Conservation (phyloP, 1,284 basidiomycete genomes). For the Fomes fomentarius region DNA sequence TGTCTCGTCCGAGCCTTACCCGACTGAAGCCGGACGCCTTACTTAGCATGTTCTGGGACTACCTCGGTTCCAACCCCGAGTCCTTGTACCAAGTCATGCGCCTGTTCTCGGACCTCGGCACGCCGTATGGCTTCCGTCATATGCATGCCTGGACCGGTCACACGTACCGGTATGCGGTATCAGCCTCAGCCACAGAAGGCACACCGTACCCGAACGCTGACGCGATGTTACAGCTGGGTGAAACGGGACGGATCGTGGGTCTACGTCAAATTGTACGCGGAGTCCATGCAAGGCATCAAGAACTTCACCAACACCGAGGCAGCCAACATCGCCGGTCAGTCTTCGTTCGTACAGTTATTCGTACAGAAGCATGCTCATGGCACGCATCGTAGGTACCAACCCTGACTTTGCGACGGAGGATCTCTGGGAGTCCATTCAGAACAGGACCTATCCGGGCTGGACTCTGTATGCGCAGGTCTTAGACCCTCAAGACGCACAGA, state of each 20-base stretch:
- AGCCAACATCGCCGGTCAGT: constrained; percentile 62
- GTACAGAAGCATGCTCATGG: constrained; percentile 59
- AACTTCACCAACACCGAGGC: constrained; percentile 58
- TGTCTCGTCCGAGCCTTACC: not conserved
- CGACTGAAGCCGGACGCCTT: not conserved
- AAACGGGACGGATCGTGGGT: constrained; percentile 84
- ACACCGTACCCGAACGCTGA: not conserved
- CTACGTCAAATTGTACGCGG: constrained; percentile 77
- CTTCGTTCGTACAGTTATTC: not conserved
- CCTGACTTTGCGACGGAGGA: constrained; percentile 82
- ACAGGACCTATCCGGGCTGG: constrained; percentile 78
- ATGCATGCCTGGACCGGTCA: constrained; percentile 91
- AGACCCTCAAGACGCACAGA: constrained; percentile 85
- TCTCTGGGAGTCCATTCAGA: constrained; percentile 81
- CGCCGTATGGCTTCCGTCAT: constrained; percentile 80
- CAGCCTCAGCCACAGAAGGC: too few relatives aligned
- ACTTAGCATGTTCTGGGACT: constrained; percentile 59
- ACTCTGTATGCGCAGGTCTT: constrained; percentile 84
- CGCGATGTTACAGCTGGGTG: constrained; percentile 59
- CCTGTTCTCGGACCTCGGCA: constrained; percentile 88
- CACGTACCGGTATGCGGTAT: constrained; percentile 52
- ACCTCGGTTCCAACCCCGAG: constrained; percentile 88
- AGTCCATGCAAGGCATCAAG: constrained; percentile 29
- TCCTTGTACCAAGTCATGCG: constrained; percentile 85
- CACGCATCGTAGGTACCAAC: constrained; percentile 58